Percentiles rank a stretch among this genome's conserved stretches.
phyloP scores from a whole-genome alignment of 768 basidiomycete genomes.

The Megacollybia marginata region DNA sequence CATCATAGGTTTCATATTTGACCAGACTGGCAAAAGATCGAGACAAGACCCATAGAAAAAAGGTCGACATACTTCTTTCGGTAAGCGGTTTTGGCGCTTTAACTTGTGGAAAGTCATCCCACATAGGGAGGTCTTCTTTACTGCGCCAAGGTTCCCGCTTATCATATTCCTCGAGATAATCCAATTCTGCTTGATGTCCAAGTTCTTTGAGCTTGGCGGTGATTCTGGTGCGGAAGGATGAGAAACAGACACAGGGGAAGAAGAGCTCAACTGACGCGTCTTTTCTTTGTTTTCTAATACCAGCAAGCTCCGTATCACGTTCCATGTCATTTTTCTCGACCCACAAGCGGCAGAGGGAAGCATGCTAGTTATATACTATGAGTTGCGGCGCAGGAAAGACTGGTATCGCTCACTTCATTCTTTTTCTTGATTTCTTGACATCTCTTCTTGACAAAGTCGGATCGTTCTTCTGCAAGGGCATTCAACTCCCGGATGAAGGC shows the following conservation, averaged over 20 bases:
- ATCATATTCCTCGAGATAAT: background rate
- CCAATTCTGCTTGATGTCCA: background rate
- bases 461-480: slow-evolving; percentile 1
- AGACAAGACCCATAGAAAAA: background rate
- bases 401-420: slow-evolving; percentile 12
- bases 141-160: background rate
- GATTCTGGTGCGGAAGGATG: background rate
- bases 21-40: background rate
- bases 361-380: background rate
- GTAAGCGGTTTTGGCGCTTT: background rate
- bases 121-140: background rate
- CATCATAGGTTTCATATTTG: slow-evolving; percentile 18
- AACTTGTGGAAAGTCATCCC: background rate
- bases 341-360: background rate
- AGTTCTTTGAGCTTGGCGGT: background rate
- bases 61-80: background rate
- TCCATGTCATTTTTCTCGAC: background rate
- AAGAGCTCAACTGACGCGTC: background rate
- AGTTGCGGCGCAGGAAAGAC: background rate
- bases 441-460: slow-evolving; percentile 9
- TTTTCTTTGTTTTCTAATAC: background rate
- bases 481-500: slow-evolving; percentile 12
- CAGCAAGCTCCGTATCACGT: background rate
- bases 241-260: background rate
- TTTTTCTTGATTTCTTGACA: slow-evolving; percentile 7